Evolutionary conservation across 495 filamentous ascomycete genomes (phyloP), one percentile per base, ranked within the genome.

Genomic region (Penicillium goetzii): DNA sequence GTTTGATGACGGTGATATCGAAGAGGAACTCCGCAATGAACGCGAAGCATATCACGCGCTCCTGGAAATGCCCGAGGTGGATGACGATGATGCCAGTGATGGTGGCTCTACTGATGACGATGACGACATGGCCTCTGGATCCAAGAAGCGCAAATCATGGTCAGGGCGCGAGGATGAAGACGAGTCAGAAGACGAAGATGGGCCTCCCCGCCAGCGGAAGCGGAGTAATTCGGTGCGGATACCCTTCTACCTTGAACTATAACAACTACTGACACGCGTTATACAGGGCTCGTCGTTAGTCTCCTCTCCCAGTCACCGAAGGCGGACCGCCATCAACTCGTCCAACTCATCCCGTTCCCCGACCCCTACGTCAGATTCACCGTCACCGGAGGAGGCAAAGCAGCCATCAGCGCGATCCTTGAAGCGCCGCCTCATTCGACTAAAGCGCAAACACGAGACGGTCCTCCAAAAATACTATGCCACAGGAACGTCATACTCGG

Each of bases 1-100:
- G 6, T 95, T 92, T 75, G 96, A 98, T 69, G 96, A 98, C 75
- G 96, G 94, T 17, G 95, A 99, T 76, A 95, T 99, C 50, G 90
- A 93, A 65, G 92, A 94, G 57, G 92, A 93, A n/a, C 74, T 98
- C 47, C 66, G 65, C 34, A 79, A 76, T 21, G 93, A 98, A 76
- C 79, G 84, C 64, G 86, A 91, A 51, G 93, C 95, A 41, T 98
- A 93, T 67, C 85, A 89, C 50, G 90, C 87, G 47, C 80, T 98
- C 49, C 76, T 88, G 40, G 88, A 91, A 43, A 98, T 98, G 95
- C 93, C 92, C 9, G 92, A 96, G 51, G 76, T 97, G 32, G 92
- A 91, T 59, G 92, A 94, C 19, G 86, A 88, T 4, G 74, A 77
- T 9, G 76, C 70, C 0, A 78, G 80, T 57, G 85, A 81, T 3